These are phyloP conservation scores for Scalesia atractyloides DNA, from an alignment of 129 eudicot genomes.

Conservation along the genomic window DNA sequence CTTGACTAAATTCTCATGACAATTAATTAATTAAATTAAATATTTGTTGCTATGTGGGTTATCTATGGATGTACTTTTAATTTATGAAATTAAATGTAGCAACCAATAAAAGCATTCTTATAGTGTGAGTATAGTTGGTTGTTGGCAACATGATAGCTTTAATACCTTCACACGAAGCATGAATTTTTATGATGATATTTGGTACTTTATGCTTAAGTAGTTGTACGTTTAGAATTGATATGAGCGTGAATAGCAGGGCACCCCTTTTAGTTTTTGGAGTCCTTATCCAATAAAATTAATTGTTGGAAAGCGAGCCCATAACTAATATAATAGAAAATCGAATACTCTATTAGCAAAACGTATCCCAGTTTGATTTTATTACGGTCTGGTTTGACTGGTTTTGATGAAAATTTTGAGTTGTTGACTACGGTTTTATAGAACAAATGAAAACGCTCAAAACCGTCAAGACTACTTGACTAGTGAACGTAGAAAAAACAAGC, in stretches of 20 bases:
- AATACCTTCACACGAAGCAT: constrained; percentile 34
- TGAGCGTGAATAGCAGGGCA: neutral
- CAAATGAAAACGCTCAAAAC: too few species aligned
- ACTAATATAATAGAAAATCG: too few species aligned
- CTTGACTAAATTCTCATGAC: too few species aligned
- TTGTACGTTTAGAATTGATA: neutral
- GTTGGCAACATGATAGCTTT: constrained; percentile 32
- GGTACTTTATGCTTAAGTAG: constrained; percentile 1
- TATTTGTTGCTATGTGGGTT: constrained; percentile 14
- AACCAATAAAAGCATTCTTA: constrained; percentile 25
- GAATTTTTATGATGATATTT: neutral
- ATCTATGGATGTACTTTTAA: constrained; percentile 12
- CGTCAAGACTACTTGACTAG: too few species aligned
- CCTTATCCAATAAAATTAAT: neutral
- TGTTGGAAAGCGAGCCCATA: too few species aligned
- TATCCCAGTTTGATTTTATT: too few species aligned
- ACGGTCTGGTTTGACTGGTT: too few species aligned
- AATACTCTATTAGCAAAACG: too few species aligned
- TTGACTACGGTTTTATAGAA: too few species aligned
- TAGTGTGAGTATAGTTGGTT: constrained; percentile 32
- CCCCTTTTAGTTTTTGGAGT: neutral
- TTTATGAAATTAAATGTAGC: constrained; percentile 25
- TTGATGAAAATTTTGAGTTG: too few species aligned
- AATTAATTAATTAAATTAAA: neutral
- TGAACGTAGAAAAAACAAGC: too few species aligned